Conservation (phyloP, 805 yeast genomes). For the Suhomyces vadensis region DNA sequence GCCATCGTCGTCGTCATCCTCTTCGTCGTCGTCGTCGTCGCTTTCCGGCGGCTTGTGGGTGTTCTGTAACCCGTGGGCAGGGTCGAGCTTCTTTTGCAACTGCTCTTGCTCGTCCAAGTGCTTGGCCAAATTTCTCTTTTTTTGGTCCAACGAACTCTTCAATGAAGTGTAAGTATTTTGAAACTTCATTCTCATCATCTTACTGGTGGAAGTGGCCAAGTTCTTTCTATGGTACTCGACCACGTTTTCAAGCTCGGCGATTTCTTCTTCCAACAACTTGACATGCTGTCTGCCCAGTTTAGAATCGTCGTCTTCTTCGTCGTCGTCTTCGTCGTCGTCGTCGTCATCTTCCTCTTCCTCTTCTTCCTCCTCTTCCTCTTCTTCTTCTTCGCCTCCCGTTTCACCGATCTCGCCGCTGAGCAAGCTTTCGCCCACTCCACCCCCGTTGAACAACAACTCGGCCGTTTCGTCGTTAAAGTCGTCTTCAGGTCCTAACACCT, state of each 20-base stretch:
- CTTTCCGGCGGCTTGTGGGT: conserved; percentile 4
- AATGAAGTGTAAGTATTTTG: conserved; percentile 76
- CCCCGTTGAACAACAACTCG: conserved; percentile 5
- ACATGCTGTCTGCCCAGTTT: conserved; percentile 54
- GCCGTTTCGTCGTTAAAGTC: conserved; percentile 35
- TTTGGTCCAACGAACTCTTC: conserved; percentile 78
- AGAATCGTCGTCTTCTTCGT: conserved; percentile 52
- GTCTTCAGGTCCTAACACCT: conserved; percentile 45
- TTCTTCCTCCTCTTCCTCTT: conserved; percentile 56
- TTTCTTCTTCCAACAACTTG: conserved; percentile 81
- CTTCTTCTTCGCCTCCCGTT: conserved; percentile 50
- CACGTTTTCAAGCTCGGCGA: conserved; percentile 74
- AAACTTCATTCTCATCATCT: conserved; percentile 84
- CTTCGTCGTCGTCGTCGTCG: conserved; percentile 18
- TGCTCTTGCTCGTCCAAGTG: conserved; percentile 28
- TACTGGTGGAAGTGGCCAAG: conserved; percentile 72
- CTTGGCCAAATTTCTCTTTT: conserved; percentile 60
- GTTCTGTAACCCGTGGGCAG: conserved; percentile 16
- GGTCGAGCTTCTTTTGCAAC: conserved; percentile 24
- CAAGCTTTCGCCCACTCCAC: conserved; percentile 23
- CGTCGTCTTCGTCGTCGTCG: conserved; percentile 50
- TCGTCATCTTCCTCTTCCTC: conserved; percentile 59
- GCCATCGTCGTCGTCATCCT: conserved; percentile 18
- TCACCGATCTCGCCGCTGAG: conserved; percentile 43
- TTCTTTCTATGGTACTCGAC: conserved; percentile 74